A percentile compares a stretch with the other conserved stretches of the same genome.
Evolutionary conservation across 805 yeast species (phyloP).

Genomic region (Metschnikowia amazonensis): DNA sequence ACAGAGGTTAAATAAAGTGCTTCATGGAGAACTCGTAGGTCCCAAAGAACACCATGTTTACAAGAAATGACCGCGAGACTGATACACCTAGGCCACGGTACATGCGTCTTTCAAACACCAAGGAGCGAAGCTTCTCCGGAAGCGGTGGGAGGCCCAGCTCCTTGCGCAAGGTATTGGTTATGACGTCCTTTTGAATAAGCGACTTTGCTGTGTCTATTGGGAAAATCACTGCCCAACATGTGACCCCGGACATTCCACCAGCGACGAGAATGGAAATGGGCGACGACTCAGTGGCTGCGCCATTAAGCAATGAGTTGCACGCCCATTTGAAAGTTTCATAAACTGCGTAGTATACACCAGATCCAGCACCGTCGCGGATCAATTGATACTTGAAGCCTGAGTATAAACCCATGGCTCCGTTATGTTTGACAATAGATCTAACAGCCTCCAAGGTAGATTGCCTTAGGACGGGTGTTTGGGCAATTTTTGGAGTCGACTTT

Average conservation of each 20-base stretch:
- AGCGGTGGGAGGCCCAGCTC: slow-evolving; percentile 44
- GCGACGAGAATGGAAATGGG: slow-evolving; percentile 43
- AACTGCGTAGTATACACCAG: slow-evolving; percentile 69
- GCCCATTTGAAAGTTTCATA: slow-evolving; percentile 69
- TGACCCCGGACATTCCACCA: slow-evolving; percentile 76
- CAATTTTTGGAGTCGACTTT: slow-evolving; percentile 19
- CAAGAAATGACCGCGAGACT: slow-evolving; percentile 63
- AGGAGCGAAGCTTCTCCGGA: slow-evolving; percentile 28
- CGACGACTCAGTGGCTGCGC: slow-evolving; percentile 20
- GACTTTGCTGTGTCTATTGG: slow-evolving; percentile 77
- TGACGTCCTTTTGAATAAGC: slow-evolving; percentile 68
- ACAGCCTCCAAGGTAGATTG: slow-evolving; percentile 42
- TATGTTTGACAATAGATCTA: slow-evolving; percentile 47
- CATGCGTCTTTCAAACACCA: slow-evolving; percentile 43
- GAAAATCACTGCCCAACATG: slow-evolving; percentile 71
- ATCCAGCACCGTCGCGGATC: slow-evolving; percentile 63
- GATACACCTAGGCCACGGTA: slow-evolving; percentile 80
- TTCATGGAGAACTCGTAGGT: slow-evolving; percentile 66
- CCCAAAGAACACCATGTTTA: slow-evolving; percentile 73
- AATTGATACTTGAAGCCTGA: slow-evolving; percentile 71
- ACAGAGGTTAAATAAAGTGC: slow-evolving; percentile 30
- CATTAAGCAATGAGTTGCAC: slow-evolving; percentile 28
- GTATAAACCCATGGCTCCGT: slow-evolving; percentile 64
- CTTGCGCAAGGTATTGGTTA: slow-evolving; percentile 57
- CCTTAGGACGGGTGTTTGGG: slow-evolving; percentile 13